Evolutionary conservation across 345 rosid species (phyloP), one percentile per base, ranked within the genome.

Genomic region (Citrus medica): DNA sequence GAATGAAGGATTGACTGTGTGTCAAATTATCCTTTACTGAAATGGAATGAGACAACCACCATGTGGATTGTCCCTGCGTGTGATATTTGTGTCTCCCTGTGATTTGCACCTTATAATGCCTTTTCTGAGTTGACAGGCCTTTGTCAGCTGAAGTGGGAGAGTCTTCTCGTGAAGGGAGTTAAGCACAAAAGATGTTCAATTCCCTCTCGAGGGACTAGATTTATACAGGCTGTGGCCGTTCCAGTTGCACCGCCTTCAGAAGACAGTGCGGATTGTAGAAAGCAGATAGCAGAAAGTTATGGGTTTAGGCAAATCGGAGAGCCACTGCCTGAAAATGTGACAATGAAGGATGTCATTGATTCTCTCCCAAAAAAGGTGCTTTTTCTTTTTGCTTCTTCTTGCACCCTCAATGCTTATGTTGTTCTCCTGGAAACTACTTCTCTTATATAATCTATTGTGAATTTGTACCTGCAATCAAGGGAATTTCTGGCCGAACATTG

Each of bases 261-360:
- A 60, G 92, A 92, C 33, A 82, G 80, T 82, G 83, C 87, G 61
- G 90, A 90, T 77, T 85, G 81, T 67, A 87, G 97, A 83, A 86
- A 90, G 40, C 86, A 90, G 80, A 78, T 91, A 69, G 93, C 96
- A 6, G 94, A 93, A 64, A 89, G 75, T 37, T 95, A 92, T 83
- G 99, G 99, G 38, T 93, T 95, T 82, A 84, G 71, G 79, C 90
- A 92, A 84, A 91, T 95, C 80, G 99, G 98, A 78, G 92, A 92
- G 84, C 91, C 89, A 22, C 95, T 93, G 84, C 98, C 98, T 61
- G 92, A 83, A 4, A 88, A 78, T 84, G 91, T 95, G 75, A 91
- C 91, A 2, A 82, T 93, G 74, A 95, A 85, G 89, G 89, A 93
- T 81, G 77, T 95, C 75, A 83, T 93, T 7, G 92, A 90, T 79